phyloP scores from a whole-genome alignment of 2,329 filamentous ascomycete species.

The Chrysoporthe deuterocubensis region DNA sequence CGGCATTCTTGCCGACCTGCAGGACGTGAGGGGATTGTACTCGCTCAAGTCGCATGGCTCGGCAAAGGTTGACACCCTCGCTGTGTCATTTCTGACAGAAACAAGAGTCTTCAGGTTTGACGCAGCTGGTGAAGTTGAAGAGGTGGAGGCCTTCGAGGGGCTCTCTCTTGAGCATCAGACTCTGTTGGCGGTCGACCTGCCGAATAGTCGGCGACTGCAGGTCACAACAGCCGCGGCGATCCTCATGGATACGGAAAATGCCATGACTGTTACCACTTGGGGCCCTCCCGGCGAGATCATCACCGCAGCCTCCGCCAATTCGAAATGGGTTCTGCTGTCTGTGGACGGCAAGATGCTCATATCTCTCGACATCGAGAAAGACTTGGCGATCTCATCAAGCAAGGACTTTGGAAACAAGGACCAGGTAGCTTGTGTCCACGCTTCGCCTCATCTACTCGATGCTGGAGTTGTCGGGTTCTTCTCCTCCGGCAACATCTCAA shows the following conservation, averaged over 20 bases:
- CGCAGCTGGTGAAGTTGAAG: slow-evolving; percentile 77
- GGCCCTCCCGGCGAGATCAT: slow-evolving; percentile 60
- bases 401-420: slow-evolving; percentile 68
- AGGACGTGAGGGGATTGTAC: slow-evolving; percentile 75
- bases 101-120: slow-evolving; percentile 83
- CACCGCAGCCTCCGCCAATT: slow-evolving; percentile 77
- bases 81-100: slow-evolving; percentile 82
- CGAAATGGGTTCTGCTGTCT: slow-evolving; percentile 71
- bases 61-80: slow-evolving; percentile 67
- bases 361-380: slow-evolving; percentile 65
- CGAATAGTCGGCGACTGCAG: slow-evolving; percentile 70
- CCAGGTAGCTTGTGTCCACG: slow-evolving; percentile 84
- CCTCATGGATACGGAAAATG: slow-evolving; percentile 64
- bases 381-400: slow-evolving; percentile 60
- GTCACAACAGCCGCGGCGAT: slow-evolving; percentile 69
- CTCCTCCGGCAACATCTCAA: slow-evolving; percentile 76
- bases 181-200: slow-evolving; percentile 69
- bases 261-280: slow-evolving; percentile 64
- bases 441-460: slow-evolving; percentile 65
- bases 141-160: slow-evolving; percentile 76
- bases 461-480: slow-evolving; percentile 87
- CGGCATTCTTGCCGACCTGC: slow-evolving; percentile 79
- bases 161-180: slow-evolving; percentile 73
- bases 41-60: slow-evolving; percentile 59
- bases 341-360: slow-evolving; percentile 74